phyloP scores from a whole-genome alignment of 305 asterid genomes.

The Rubia peregrina region DNA sequence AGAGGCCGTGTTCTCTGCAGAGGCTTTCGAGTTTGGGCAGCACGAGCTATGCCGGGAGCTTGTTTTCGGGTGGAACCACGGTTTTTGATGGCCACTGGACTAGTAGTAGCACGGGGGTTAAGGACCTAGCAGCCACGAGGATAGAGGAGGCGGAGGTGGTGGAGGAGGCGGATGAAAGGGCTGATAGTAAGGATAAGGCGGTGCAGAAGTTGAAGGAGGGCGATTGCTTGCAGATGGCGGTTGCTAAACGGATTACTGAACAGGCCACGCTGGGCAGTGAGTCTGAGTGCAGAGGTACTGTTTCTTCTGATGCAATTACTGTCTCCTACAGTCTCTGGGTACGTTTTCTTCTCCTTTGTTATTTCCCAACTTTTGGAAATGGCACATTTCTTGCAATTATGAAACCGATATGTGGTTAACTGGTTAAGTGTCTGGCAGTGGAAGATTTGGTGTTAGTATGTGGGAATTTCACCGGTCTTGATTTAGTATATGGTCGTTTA shows the following conservation, averaged over 20 bases:
- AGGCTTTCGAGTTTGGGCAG: constrained; percentile 67
- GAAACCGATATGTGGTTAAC: no score
- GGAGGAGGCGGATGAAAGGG: constrained; percentile 26
- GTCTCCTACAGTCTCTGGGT: constrained; percentile 85
- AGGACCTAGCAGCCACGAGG: constrained; percentile 31
- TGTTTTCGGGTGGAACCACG: constrained; percentile 65
- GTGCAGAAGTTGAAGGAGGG: constrained; percentile 52
- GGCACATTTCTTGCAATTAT: not conserved
- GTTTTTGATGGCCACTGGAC: constrained; percentile 75
- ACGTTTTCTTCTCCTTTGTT: constrained; percentile 3
- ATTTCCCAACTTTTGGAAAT: not conserved
- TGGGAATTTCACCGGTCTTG: no score
- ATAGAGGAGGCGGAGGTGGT: constrained; percentile 31
- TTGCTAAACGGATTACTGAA: constrained; percentile 57
- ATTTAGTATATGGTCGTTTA: no score
- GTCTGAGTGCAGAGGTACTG: constrained; percentile 38
- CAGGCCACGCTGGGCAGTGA: constrained; percentile 51
- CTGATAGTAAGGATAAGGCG: constrained; percentile 17
- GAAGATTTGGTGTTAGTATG: no score
- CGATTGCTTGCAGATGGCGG: constrained; percentile 54
- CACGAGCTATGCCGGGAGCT: constrained; percentile 71
- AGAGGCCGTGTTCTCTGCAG: constrained; percentile 49
- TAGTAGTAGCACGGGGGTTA: constrained; percentile 33
- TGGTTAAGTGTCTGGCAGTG: no score
- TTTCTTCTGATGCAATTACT: constrained; percentile 49